phyloP scores from a whole-genome alignment of 805 yeast genomes.

The Zygoascus ofunaensis region DNA sequence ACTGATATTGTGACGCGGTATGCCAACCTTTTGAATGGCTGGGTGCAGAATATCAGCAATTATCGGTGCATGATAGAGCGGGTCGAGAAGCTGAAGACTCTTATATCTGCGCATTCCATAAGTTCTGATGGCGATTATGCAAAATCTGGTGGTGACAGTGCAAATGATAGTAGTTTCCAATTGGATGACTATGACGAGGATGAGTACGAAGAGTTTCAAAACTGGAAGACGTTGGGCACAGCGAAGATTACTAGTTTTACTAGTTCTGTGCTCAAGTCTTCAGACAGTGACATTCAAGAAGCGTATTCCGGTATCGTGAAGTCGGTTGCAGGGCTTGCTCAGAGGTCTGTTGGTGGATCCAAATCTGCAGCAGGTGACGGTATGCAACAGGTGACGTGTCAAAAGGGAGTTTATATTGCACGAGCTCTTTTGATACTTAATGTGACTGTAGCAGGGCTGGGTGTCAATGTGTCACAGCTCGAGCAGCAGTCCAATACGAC shows the following conservation, averaged over 20 bases:
- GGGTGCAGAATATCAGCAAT: neutral
- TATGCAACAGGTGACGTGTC: no score
- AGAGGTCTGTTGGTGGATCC: neutral
- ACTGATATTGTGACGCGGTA: neutral
- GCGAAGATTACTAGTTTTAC: neutral
- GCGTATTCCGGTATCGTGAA: neutral
- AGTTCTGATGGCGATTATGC: neutral
- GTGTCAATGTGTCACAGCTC: neutral
- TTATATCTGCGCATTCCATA: neutral
- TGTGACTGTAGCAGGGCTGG: neutral
- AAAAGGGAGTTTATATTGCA: conserved; percentile 1
- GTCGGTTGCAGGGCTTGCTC: no score
- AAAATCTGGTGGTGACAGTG: neutral
- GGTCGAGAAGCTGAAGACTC: conserved; percentile 4
- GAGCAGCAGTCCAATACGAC: neutral
- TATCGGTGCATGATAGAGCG: conserved; percentile 3
- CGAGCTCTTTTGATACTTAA: conserved; percentile 3
- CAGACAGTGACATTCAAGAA: neutral
- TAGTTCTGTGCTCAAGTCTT: neutral
- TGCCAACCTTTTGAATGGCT: neutral
- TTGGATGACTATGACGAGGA: conserved; percentile 6
- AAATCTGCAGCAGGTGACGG: neutral
- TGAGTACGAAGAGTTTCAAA: conserved; percentile 9
- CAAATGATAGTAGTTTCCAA: neutral
- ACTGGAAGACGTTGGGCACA: conserved; percentile 7